These are phyloP conservation scores for Anthostomella pinea DNA, from an alignment of 2,329 filamentous ascomycete genomes.

Conservation along the genomic window DNA sequence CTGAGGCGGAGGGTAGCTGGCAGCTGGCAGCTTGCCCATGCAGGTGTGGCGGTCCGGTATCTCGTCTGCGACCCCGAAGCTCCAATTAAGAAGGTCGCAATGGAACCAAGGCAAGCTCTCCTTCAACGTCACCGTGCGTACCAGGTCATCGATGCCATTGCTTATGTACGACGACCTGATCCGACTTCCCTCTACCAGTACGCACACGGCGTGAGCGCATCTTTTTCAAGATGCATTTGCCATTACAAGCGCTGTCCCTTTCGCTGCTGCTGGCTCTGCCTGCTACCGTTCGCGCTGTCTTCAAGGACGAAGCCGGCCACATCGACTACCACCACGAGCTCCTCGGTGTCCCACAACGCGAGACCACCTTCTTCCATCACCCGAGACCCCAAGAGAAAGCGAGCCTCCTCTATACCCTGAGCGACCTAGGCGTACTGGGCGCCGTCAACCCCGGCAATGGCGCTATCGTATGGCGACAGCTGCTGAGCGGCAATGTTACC, in stretches of 20 bases:
- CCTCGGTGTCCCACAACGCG: constrained; percentile 74
- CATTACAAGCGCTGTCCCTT: constrained; percentile 25
- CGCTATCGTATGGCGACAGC: constrained; percentile 80
- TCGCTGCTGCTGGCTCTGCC: constrained; percentile 41
- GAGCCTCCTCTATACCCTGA: constrained; percentile 86
- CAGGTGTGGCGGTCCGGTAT: no score
- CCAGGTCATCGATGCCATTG: neutral
- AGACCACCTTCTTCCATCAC: constrained; percentile 92
- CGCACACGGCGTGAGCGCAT: no score
- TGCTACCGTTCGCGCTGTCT: constrained; percentile 64
- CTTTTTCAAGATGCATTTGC: constrained; percentile 27
- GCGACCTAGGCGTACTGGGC: constrained; percentile 77
- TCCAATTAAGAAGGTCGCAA: no score
- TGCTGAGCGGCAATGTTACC: constrained; percentile 53
- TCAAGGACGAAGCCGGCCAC: constrained; percentile 84
- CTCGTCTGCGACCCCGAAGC: no score
- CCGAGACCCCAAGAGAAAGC: constrained; percentile 79
- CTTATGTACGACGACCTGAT: constrained; percentile 1
- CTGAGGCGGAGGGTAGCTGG: no score
- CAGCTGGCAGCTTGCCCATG: no score
- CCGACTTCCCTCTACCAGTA: no score
- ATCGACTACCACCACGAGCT: constrained; percentile 93
- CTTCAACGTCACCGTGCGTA: no score
- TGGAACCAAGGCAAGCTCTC: no score
- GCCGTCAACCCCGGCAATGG: constrained; percentile 89